Evolutionary conservation across 441 rosid species (phyloP), one percentile per base, ranked within the genome.

Genomic region (Brassica hybrid): DNA sequence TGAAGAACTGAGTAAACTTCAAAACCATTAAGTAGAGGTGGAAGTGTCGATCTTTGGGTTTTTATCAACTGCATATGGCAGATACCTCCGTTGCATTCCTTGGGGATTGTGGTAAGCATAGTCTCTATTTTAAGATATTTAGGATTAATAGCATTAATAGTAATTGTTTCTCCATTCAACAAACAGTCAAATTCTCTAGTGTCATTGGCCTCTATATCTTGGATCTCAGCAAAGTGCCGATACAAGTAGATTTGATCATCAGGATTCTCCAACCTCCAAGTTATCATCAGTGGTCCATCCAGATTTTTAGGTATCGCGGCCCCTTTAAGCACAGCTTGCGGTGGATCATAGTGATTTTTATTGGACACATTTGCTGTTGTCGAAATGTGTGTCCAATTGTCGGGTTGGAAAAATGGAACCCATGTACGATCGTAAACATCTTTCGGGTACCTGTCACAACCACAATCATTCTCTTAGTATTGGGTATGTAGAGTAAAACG

Each of bases 391-490:
- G 81, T 21, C 65, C 59, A 59, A 9, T 50, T 50, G 70, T 69
- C 57, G 0, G 60, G 65, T 17, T 9, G 11, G 3, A 23, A 25
- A 45, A 18, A 5, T 2, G 89, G 82, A 52, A 6, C 0, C 88
- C 88, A 85, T 2, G 57, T 0, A 4, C 85, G 89, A 84, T 86
- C 85, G 58, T 76, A 76, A 32, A 52, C 76, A 72, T 84, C 84
- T 1, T 78, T 64, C 0, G 72, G 80, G 48, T 79, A 85, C 83
- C 88, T 83, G 18, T 59, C 19, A 57, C 6, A 74, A 56, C 11
- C 67, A 62, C 21, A 62, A 30, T n/a, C 12, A 2, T 60, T 60
- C 12, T 60, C 5, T 27, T 25, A 60, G 10, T 60, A 25, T 25
- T 12, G 7, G 1, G 1, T 59, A 58, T 58, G 30, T 21, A 58